Conservation (phyloP, 148 eudicot genomes). For the Heliosperma pusillum region DNA sequence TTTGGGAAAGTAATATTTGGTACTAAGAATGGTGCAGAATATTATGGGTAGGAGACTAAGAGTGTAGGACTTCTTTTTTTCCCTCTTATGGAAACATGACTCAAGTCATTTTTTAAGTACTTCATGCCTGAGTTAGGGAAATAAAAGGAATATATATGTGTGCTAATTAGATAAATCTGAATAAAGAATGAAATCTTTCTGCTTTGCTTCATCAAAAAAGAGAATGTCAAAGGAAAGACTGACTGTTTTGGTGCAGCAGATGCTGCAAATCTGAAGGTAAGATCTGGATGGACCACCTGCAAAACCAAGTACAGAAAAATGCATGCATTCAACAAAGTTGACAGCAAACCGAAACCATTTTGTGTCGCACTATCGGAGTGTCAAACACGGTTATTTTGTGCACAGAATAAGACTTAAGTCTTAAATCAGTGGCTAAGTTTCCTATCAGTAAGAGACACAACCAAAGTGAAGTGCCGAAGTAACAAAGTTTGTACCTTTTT, state of each 20-base stretch:
- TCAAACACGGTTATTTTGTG: background rate
- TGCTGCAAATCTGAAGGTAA: background rate
- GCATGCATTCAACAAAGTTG: constrained; percentile 1
- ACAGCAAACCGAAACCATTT: background rate
- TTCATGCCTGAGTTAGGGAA: constrained; percentile 15
- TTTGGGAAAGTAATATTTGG: no score
- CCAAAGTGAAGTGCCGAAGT: background rate
- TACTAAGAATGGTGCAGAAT: constrained; percentile 1
- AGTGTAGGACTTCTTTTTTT: background rate
- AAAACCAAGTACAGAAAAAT: background rate
- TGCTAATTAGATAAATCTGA: background rate
- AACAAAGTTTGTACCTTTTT: background rate
- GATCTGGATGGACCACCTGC: background rate
- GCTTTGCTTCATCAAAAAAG: background rate
- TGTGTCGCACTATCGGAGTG: background rate
- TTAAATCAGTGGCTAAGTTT: background rate
- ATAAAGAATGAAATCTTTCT: constrained; percentile 5
- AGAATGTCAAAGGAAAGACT: constrained; percentile 7
- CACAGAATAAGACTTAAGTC: background rate
- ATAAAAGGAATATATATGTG: background rate
- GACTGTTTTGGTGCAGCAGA: background rate
- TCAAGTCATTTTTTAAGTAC: constrained; percentile 14
- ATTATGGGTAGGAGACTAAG: background rate
- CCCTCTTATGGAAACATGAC: background rate
- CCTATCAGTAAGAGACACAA: background rate